These are phyloP conservation scores for Metschnikowia drakensbergensis DNA, from an alignment of 805 yeast species.

Conservation along the genomic window DNA sequence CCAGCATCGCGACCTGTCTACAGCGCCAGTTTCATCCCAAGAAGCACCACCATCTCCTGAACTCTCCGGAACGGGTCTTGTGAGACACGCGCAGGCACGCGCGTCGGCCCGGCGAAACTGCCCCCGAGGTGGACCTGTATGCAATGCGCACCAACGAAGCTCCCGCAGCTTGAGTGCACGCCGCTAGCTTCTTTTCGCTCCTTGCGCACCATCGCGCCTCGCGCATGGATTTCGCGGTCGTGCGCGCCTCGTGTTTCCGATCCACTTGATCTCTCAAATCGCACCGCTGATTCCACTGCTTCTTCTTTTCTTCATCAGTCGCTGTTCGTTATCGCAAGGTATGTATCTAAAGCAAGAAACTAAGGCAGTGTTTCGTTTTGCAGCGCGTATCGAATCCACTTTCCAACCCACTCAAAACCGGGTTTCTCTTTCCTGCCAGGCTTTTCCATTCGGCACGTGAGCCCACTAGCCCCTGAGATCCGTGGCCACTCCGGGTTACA, in stretches of 20 bases:
- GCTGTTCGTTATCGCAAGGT: conserved; percentile 23
- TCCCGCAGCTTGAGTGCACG: neutral
- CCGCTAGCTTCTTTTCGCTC: conserved; percentile 1
- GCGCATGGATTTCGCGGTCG: conserved; percentile 10
- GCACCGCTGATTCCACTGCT: conserved; percentile 9
- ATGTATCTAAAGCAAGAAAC: conserved; percentile 11
- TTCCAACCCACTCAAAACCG: neutral
- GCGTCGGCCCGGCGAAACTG: neutral
- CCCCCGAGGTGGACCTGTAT: neutral
- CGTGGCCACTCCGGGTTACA: neutral
- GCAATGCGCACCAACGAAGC: neutral
- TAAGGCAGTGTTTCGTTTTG: too few species aligned
- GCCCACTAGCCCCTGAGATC: neutral
- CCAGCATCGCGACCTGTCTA: too few species aligned
- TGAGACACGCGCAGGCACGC: neutral
- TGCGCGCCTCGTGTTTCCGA: conserved; percentile 16
- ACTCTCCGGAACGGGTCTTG: neutral
- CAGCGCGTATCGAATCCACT: neutral
- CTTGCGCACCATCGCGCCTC: conserved; percentile 5
- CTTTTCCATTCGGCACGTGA: too few species aligned
- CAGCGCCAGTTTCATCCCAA: too few species aligned
- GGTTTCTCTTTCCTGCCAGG: too few species aligned
- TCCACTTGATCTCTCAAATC: conserved; percentile 9
- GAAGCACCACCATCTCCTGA: neutral
- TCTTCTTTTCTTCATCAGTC: conserved; percentile 15